Conservation (phyloP, 768 basidiomycete genomes). For the Podaxis sp. region DNA sequence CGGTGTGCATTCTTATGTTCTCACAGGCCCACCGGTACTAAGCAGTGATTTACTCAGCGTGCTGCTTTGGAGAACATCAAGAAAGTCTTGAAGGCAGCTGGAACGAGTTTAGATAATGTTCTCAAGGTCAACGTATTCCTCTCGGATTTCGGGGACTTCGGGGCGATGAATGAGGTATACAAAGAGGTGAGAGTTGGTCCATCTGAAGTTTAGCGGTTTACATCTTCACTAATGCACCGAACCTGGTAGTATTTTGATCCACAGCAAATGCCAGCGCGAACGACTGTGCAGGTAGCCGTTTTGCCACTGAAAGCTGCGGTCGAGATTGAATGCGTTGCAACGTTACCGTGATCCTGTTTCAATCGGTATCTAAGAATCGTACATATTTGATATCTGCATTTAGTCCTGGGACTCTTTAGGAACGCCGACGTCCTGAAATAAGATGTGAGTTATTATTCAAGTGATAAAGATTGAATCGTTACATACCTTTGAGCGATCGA, state of each 20-base stretch:
- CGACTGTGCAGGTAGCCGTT: conserved; percentile 19
- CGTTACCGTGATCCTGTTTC: neutral
- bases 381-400: neutral
- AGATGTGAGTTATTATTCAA: neutral
- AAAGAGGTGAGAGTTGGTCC: conserved; percentile 12
- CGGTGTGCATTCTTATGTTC: conserved; percentile 5
- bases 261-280: conserved; percentile 17
- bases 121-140: conserved; percentile 19
- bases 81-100: conserved; percentile 18
- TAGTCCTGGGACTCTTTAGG: neutral
- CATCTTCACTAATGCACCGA: neutral
- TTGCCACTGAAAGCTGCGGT: conserved; percentile 19
- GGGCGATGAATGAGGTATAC: conserved; percentile 19
- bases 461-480: neutral
- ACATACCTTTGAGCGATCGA: conserved; percentile 37
- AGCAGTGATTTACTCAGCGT: conserved; percentile 8
- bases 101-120: conserved; percentile 15
- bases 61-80: conserved; percentile 20
- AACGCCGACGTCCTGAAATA: neutral
- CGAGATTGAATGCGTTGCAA: conserved; percentile 19
- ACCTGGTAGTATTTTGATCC: conserved; percentile 17
- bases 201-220: neutral
- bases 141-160: conserved; percentile 15
- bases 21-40: neutral
- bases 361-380: neutral